Conservation (phyloP, 2,329 filamentous ascomycete species). For the Phaeosphaeria sp. region DNA sequence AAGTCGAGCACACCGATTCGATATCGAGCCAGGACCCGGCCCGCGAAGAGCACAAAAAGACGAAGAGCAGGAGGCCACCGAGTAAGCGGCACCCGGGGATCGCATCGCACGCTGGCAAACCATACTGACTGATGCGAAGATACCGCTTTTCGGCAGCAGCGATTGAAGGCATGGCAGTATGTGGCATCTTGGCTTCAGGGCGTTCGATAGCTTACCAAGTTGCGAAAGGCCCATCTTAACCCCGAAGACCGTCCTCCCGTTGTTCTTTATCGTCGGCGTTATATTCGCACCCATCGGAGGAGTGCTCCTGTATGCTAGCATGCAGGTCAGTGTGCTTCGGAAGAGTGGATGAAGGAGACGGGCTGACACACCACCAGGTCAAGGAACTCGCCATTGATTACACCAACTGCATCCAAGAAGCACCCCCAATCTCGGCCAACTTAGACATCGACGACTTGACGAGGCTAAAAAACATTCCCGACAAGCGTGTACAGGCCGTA, state of each 20-base stretch:
- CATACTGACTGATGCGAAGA: slow-evolving; percentile 61
- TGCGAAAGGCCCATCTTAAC: slow-evolving; percentile 82
- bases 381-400: slow-evolving; percentile 94
- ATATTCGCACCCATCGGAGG: slow-evolving; percentile 95
- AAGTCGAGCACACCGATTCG: slow-evolving; percentile 52
- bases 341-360: background rate
- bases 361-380: slow-evolving; percentile 63
- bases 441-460: slow-evolving; percentile 20
- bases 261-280: slow-evolving; percentile 89
- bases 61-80: slow-evolving; percentile 87
- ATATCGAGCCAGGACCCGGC: slow-evolving; percentile 53
- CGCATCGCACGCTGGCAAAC: slow-evolving; percentile 9
- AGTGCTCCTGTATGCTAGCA: slow-evolving; percentile 82
- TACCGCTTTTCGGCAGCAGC: slow-evolving; percentile 95
- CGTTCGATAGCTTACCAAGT: slow-evolving; percentile 47
- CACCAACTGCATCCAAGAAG: slow-evolving; percentile 72
- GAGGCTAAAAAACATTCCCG: slow-evolving; percentile 61
- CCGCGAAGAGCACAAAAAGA: slow-evolving; percentile 64
- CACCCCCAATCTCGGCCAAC: slow-evolving; percentile 50
- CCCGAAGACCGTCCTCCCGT: slow-evolving; percentile 87
- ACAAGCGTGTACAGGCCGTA: slow-evolving; percentile 66
- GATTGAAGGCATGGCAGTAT: slow-evolving; percentile 98
- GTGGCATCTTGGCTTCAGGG: slow-evolving; percentile 47
- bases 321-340: slow-evolving; percentile 64
- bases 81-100: slow-evolving; percentile 63